Evolutionary conservation across 1,284 basidiomycete species (phyloP), one percentile per base, ranked within the genome.

Genomic region (Pascua guehoae): DNA sequence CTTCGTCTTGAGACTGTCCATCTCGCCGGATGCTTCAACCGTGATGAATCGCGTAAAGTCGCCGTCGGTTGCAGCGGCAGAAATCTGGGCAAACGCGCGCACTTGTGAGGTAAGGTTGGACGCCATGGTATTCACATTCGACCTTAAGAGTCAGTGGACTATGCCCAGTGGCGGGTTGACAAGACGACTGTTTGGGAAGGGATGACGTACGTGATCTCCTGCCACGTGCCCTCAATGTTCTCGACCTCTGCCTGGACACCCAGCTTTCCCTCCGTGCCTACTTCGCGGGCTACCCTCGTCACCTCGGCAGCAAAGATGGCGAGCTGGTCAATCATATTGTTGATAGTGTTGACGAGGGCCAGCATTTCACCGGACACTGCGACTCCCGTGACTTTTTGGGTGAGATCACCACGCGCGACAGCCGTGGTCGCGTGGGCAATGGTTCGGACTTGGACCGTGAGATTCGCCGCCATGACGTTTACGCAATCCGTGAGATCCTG

Each of bases 1-100:
- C 80, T 98, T 96, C 7, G 92, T 98, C 83, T 98, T 98, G 79
- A 99, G 84, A 60, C 90, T 94, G 79, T 98, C 95, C 96, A 98
- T 98, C 78, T 98, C 96, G 56, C 96, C 96, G 56, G 86, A 89
- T 0, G 95, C 96, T 72, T 98, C 95, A 72, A 99, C 95, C 15
- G 96, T 98, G 80, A 98, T 98, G 82, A 98, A 98, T 17, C 94
- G 86, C 17, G 92, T 95, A 78, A 98, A 98, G 79, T 99, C 96
- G 61, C 96, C 96, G 72, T 98, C 95, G 81, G 95, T 98, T 14
- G 96, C 96, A 1, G 96, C 96, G 0, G 95, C 94, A 0, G 92
- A 95, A 71, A 98, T 98, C 78, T 98, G 95, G 0, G 95, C 96
- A 72, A 98, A 98, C 16, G 96, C 96, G 78, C 96, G 87, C 58